Base-by-base conservation (phyloP, 2,329 filamentous ascomycete genomes). In the Salinomyces thailandicus region DNA sequence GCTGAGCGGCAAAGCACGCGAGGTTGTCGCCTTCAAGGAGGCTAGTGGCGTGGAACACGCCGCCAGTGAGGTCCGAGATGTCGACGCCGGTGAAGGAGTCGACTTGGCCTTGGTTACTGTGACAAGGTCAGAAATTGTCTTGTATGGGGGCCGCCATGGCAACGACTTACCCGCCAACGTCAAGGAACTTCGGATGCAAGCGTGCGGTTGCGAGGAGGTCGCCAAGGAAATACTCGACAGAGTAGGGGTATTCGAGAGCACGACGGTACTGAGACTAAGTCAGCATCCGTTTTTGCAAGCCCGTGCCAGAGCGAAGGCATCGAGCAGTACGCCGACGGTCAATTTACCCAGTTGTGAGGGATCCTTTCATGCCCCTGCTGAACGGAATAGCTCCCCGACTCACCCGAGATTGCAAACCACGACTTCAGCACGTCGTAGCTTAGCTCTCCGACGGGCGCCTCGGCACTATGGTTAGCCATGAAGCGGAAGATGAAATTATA, bases 1-100 rank as follows among this genome's bases (percentile, higher is more conserved):
- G 26, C 35, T 61, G 41, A 32, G 59, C 52, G 3, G 50, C 52
- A 36, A 62, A 58, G 41, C 60, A 62, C 2, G 55, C 45, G 5
- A 62, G 49, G 37, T 59, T 60, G 48, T 62, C 58, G 7, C 54
- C 57, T n/a, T 24, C 7, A 7, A 24, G 20, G 20, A 24, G 20
- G 20, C n/a, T n/a, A n/a, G 7, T n/a, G 4, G 53, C 43, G 41
- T 65, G 69, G 38, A 66, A 62, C 0, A 69, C 58, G 17, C 62
- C 62, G 35, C 51, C 54, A 20, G 60, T 62, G 11, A 66, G 38
- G 29, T 55, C 44, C 8, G 33, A 41, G 7, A 57, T 33, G 43
- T 61, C 49, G 41, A 63, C 36, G 16, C 46, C 44, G 18, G 47
- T 48, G 49, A 55, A 53, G 33, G 39, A 45, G 43, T 52, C 48